phyloP scores from a whole-genome alignment of 2,329 filamentous ascomycete species.

The Diaporthe sp. region DNA sequence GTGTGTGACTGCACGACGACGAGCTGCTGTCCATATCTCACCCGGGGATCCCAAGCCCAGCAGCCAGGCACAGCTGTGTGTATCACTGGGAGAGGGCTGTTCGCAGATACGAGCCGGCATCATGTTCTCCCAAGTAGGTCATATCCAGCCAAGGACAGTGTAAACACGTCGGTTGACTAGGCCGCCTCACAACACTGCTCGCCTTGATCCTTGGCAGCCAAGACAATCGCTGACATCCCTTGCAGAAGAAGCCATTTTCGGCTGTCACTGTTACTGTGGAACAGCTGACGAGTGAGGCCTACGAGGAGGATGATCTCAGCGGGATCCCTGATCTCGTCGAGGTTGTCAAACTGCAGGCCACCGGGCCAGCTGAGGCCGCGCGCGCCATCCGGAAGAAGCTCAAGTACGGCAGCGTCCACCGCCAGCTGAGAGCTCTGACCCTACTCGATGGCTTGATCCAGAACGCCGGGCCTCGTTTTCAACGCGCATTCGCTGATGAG shows the following conservation, averaged over 20 bases:
- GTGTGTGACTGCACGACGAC: constrained; percentile 6
- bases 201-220: not conserved
- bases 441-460: constrained; percentile 95
- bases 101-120: constrained; percentile 15
- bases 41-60: not conserved
- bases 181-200: constrained; percentile 4
- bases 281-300: constrained; percentile 88
- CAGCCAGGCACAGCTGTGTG: not conserved
- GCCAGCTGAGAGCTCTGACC: constrained; percentile 88
- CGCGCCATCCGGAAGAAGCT: constrained; percentile 96
- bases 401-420: constrained; percentile 96
- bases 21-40: not conserved
- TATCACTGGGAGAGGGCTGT: not conserved
- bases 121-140: constrained; percentile 42
- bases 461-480: constrained; percentile 90
- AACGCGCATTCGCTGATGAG: constrained; percentile 90
- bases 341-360: constrained; percentile 89
- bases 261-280: constrained; percentile 95
- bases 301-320: constrained; percentile 90
- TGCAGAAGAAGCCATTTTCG: constrained; percentile 87
- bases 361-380: constrained; percentile 89
- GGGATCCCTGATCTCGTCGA: constrained; percentile 96
- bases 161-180: not conserved
- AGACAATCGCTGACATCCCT: constrained; percentile 16
- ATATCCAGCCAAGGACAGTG: not conserved